Evolutionary conservation across 306 rosid genomes (phyloP).

Genomic region (Lathyrus aphaca): DNA sequence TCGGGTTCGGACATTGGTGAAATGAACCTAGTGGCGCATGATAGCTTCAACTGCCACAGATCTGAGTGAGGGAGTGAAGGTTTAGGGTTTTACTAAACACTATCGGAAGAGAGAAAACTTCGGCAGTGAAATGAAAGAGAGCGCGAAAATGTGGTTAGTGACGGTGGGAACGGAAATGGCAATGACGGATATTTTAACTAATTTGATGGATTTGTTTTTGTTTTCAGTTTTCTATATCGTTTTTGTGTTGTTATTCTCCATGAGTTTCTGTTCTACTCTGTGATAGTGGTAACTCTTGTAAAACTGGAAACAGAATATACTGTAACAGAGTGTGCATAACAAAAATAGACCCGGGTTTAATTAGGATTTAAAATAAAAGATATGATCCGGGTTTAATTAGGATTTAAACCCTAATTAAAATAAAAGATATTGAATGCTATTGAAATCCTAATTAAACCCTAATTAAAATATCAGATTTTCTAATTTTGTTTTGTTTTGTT

Average conservation of each 20-base stretch:
- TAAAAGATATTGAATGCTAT: too few relatives aligned
- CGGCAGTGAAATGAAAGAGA: constrained; percentile 29
- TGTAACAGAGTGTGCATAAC: too few relatives aligned
- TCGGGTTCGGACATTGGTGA: constrained; percentile 65
- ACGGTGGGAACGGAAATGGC: not conserved
- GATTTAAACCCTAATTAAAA: too few relatives aligned
- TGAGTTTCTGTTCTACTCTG: not conserved
- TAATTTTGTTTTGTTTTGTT: too few relatives aligned
- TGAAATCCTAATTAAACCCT: too few relatives aligned
- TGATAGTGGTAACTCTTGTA: too few relatives aligned
- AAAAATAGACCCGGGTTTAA: too few relatives aligned
- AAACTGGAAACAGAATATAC: too few relatives aligned
- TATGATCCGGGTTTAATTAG: too few relatives aligned
- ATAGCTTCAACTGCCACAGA: constrained; percentile 48
- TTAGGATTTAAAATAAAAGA: too few relatives aligned
- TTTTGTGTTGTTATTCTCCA: not conserved
- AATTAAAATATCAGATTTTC: too few relatives aligned
- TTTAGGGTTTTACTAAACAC: constrained; percentile 37
- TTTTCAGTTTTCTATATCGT: not conserved
- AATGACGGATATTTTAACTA: not conserved
- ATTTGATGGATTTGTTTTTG: not conserved
- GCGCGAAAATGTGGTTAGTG: constrained; percentile 8
- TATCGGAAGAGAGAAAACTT: constrained; percentile 36
- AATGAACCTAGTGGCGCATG: constrained; percentile 41
- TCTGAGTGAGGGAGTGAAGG: constrained; percentile 46